A percentile compares a stretch with the other conserved stretches of the same genome.
Conservation (phyloP, 441 rosid species). For the Bruguiera hainesii region DNA sequence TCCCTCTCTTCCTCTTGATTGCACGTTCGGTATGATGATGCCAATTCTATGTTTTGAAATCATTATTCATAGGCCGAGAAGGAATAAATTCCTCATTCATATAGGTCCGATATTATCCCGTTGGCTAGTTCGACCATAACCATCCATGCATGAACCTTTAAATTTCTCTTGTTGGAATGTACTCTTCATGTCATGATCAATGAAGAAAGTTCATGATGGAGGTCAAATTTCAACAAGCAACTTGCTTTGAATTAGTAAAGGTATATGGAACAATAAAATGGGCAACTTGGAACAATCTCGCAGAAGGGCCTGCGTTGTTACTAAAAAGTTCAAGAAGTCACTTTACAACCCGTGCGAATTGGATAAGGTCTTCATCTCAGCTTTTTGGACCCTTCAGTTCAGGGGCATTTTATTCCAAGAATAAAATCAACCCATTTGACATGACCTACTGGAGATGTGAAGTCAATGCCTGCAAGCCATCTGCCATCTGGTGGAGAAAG, state of each 20-base stretch:
- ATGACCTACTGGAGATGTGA: not conserved
- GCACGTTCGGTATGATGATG: not conserved
- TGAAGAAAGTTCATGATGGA: not conserved
- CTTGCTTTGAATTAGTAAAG: not conserved
- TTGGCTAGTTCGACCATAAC: no score
- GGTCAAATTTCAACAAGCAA: not conserved
- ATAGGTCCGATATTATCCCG: not conserved
- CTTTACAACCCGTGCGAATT: not conserved
- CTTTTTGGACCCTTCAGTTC: no score
- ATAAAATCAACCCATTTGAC: not conserved
- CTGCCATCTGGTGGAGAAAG: not conserved
- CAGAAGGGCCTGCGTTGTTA: not conserved
- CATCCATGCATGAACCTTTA: not conserved
- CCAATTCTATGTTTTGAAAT: not conserved
- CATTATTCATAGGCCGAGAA: not conserved
- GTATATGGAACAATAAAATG: no score
- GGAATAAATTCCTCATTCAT: not conserved
- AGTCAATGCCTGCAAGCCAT: not conserved
- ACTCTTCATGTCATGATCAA: not conserved
- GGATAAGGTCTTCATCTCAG: not conserved
- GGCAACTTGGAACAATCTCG: no score
- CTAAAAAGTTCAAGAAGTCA: not conserved
- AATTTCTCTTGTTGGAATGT: not conserved
- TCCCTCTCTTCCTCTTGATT: not conserved
- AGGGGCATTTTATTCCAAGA: no score